phyloP scores from a whole-genome alignment of 2,329 filamentous ascomycete species.

The Colletotrichum caudatum region DNA sequence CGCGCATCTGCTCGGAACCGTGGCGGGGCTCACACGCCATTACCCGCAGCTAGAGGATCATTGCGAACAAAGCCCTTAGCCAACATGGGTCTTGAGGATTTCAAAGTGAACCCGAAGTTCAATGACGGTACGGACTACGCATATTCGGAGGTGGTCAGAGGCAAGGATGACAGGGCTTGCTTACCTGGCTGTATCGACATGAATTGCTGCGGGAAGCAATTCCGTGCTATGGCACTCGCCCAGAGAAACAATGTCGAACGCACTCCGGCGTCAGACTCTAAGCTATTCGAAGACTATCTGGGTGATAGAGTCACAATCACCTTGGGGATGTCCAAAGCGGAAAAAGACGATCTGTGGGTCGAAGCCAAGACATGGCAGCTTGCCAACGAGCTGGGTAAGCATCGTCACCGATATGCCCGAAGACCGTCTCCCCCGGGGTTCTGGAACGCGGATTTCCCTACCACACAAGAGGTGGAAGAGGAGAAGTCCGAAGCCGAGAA shows the following conservation, averaged over 20 bases:
- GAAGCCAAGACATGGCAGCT: constrained; percentile 80
- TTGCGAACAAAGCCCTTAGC: constrained; percentile 70
- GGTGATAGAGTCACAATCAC: constrained; percentile 71
- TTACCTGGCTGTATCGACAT: constrained; percentile 80
- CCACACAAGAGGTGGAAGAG: constrained; percentile 80
- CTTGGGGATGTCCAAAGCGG: constrained; percentile 67
- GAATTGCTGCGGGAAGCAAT: constrained; percentile 81
- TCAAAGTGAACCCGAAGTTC: constrained; percentile 81
- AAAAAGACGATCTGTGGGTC: constrained; percentile 76
- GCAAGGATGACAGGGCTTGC: constrained; percentile 74
- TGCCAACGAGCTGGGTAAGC: constrained; percentile 81
- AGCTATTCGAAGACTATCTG: constrained; percentile 67
- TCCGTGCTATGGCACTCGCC: constrained; percentile 72
- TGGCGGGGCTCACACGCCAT: constrained; percentile 22
- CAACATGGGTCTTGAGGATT: constrained; percentile 75
- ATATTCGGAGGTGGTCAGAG: constrained; percentile 80
- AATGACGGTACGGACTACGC: constrained; percentile 81
- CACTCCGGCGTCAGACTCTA: constrained; percentile 57
- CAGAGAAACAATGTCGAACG: constrained; percentile 58
- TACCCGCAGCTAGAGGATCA: constrained; percentile 45
- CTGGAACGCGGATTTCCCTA: constrained; percentile 91
- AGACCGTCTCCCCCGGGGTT: constrained; percentile 84
- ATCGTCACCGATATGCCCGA: constrained; percentile 80
- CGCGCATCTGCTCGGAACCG: constrained; percentile 11
- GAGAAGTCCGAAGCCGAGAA: constrained; percentile 75